phyloP scores from a whole-genome alignment of 306 rosid species.

The Vigna trinervia region DNA sequence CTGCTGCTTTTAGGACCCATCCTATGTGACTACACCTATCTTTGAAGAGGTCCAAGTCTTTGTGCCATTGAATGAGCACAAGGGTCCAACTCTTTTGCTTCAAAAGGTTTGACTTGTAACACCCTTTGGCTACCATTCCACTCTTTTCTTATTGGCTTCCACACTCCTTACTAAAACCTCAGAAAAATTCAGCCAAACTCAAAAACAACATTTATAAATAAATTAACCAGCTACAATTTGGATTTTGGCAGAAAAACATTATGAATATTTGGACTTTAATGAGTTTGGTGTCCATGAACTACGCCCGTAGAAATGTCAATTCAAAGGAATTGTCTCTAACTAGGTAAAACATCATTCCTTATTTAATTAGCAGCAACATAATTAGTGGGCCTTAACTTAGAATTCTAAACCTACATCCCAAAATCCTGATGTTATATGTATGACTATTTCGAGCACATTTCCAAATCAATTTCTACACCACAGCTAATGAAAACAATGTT shows the following conservation, averaged over 20 bases:
- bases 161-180: neutral
- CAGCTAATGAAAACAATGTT: slow-evolving; percentile 29
- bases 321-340: slow-evolving; percentile 4
- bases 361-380: neutral
- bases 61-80: slow-evolving; percentile 36
- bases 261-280: slow-evolving; percentile 16
- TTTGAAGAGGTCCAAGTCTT: slow-evolving; percentile 57
- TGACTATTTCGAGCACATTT: slow-evolving; percentile 39
- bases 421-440: slow-evolving; percentile 21
- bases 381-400: slow-evolving; percentile 13
- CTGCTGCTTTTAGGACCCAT: slow-evolving; percentile 53
- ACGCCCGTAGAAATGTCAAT: slow-evolving; percentile 23
- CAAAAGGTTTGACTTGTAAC: slow-evolving; percentile 75
- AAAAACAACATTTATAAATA: neutral
- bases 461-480: slow-evolving; percentile 17
- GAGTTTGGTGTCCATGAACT: slow-evolving; percentile 11
- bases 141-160: slow-evolving; percentile 35
- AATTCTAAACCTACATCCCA: neutral
- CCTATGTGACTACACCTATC: slow-evolving; percentile 39
- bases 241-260: slow-evolving; percentile 2
- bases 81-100: slow-evolving; percentile 58
- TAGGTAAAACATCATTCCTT: slow-evolving; percentile 23
- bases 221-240: slow-evolving; percentile 17
- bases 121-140: slow-evolving; percentile 47
- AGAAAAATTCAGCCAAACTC: neutral